Evolutionary conservation across 805 yeast genomes (phyloP).

Genomic region (Torulaspora quercuum): DNA sequence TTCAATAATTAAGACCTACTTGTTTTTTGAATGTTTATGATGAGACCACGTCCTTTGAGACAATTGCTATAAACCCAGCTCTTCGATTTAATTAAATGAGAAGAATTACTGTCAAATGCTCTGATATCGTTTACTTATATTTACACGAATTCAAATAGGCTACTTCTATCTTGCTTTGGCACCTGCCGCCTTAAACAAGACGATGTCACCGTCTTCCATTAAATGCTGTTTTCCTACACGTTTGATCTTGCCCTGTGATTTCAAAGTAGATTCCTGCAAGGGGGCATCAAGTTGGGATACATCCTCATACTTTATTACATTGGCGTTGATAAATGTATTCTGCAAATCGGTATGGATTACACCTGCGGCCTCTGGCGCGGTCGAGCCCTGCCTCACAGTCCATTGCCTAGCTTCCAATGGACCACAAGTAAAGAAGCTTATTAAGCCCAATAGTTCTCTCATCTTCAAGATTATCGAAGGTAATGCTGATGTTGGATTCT

Average conservation of each 20-base stretch:
- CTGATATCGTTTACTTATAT: conserved; percentile 29
- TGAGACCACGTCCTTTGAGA: conserved; percentile 39
- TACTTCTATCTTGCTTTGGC: conserved; percentile 44
- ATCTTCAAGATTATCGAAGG: conserved; percentile 62
- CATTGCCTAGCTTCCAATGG: conserved; percentile 82
- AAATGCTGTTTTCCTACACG: conserved; percentile 67
- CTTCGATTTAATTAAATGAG: conserved; percentile 39
- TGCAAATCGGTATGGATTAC: conserved; percentile 82
- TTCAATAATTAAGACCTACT: too few relatives aligned
- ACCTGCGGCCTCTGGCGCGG: conserved; percentile 89
- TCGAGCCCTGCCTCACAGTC: conserved; percentile 72
- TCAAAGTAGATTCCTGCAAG: conserved; percentile 27
- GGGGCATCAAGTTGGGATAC: conserved; percentile 33
- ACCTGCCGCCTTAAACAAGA: conserved; percentile 67
- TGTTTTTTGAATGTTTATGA: conserved; percentile 34
- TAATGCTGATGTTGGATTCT: conserved; percentile 50
- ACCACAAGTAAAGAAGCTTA: conserved; percentile 87
- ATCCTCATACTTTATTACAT: conserved; percentile 66
- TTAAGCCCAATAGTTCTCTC: conserved; percentile 65
- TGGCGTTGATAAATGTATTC: conserved; percentile 75
- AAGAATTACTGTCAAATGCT: conserved; percentile 38
- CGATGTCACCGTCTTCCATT: conserved; percentile 82
- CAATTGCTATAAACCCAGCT: conserved; percentile 43
- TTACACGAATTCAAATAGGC: conserved; percentile 1
- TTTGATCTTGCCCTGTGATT: conserved; percentile 30